Base-by-base conservation (phyloP, 192 early-diverging fungal genomes). In the Backusella morwellensis region DNA sequence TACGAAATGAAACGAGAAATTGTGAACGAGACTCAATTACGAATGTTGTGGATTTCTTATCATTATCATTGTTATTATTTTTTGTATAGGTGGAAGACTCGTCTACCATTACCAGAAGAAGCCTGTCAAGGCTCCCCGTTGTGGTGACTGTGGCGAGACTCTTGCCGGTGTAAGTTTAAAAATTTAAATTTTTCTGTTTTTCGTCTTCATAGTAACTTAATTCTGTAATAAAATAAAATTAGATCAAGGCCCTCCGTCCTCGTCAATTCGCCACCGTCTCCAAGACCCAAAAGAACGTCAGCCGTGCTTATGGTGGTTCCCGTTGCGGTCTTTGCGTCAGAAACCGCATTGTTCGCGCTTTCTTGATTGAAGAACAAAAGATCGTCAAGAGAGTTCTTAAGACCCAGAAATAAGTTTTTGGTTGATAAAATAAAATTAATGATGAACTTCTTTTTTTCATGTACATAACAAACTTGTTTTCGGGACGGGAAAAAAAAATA, bases 341-440 rank as follows among this genome's bases (percentile, higher is more conserved):
- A 77, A 83, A 87, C 87, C 90, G 97, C 81, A 97, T 99, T 87
- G 93, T 99, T 74, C 96, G 97, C 79, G 95, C 97, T 78, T 99
- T 99, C 92, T 91, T 99, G 84, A 95, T 99, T 80, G 97, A 99
- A 90, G 97, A 99, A 91, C 97, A 99, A 92, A 99, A 99, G 95
- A 98, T 99, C 81, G 97, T 99, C 88, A 99, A 99, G 95, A 95
- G 94, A 89, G 95, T 99, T 77, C 91, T 98, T 86, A 99, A 98
- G 94, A 77, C 91, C 66, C 86, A 88, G 74, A 81, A 77, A 73
- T 83, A 89, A 82, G 72, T 35, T 17, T 44, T 12, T 0, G 14
- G 35, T 67, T 14, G 11, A 42, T 66, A 6, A 68, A n/a, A 36
- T n/a, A 5, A 34, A 68, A 23, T 40, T 54, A 21, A 63, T 29